Conservation (phyloP, 202 grass and related monocot species). For the Elaeis oleifera region DNA sequence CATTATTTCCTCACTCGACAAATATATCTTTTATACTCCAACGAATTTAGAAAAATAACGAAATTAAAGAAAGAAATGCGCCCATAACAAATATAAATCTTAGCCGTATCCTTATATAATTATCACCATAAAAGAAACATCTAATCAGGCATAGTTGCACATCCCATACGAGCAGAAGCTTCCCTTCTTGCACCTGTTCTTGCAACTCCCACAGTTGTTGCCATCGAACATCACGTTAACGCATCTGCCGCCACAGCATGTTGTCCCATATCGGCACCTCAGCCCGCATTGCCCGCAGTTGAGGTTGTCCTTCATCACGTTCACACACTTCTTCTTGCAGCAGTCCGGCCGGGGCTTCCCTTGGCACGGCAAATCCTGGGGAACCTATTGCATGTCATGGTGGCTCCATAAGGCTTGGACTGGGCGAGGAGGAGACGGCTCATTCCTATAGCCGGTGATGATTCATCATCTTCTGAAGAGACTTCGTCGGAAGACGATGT, state of each 20-base stretch:
- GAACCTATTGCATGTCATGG: conserved; percentile 24
- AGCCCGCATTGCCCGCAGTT: conserved; percentile 34
- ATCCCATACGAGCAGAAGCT: conserved; percentile 32
- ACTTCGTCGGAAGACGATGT: too few relatives aligned
- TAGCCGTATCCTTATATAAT: too few relatives aligned
- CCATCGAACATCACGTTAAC: conserved; percentile 25
- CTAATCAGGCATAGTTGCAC: conserved; percentile 22
- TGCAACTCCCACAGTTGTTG: conserved; percentile 30
- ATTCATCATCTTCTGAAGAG: background rate
- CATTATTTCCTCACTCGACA: too few relatives aligned
- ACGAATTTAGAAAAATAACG: too few relatives aligned
- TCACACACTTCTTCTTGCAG: conserved; percentile 33
- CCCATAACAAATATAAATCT: too few relatives aligned
- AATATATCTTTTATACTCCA: too few relatives aligned
- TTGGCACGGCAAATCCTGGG: conserved; percentile 26
- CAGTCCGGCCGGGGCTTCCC: conserved; percentile 29
- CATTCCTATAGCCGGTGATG: background rate
- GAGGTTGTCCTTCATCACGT: conserved; percentile 32
- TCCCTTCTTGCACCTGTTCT: conserved; percentile 26
- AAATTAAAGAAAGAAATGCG: too few relatives aligned
- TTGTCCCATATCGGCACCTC: conserved; percentile 28
- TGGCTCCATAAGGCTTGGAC: conserved; percentile 6
- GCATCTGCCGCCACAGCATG: conserved; percentile 28
- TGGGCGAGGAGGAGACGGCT: conserved; percentile 12
- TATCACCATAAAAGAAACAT: too few relatives aligned